A percentile compares a stretch with the other conserved stretches of the same genome.
phyloP scores from a whole-genome alignment of 2,329 filamentous ascomycete genomes.

The Orbilia ellipsospora region DNA sequence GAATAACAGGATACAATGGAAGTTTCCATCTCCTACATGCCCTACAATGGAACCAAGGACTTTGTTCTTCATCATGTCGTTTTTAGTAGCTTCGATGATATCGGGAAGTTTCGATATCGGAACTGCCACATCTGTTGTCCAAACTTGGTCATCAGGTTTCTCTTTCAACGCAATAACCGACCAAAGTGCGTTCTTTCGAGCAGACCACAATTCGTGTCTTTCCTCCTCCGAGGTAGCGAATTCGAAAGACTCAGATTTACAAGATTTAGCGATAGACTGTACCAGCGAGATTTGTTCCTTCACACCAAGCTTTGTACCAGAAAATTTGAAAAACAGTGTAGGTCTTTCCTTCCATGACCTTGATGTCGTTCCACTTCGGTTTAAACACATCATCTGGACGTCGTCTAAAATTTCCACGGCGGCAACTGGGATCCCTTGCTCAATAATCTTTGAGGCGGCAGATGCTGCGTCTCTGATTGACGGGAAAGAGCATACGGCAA shows the following conservation, averaged over 20 bases:
- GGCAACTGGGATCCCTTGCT: slow-evolving; percentile 82
- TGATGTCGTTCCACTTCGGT: slow-evolving; percentile 73
- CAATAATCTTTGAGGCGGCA: slow-evolving; percentile 83
- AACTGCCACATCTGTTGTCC: slow-evolving; percentile 85
- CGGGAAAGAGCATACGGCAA: slow-evolving; percentile 66
- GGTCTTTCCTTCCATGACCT: slow-evolving; percentile 77
- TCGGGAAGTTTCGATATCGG: slow-evolving; percentile 77
- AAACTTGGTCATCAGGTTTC: slow-evolving; percentile 72
- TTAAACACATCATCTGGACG: slow-evolving; percentile 81
- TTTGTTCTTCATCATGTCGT: slow-evolving; percentile 69
- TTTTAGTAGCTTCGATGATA: slow-evolving; percentile 79
- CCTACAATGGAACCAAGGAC: slow-evolving; percentile 74
- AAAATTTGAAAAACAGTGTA: slow-evolving; percentile 87
- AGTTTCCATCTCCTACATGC: slow-evolving; percentile 81
- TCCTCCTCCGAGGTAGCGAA: slow-evolving; percentile 75
- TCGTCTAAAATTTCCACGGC: slow-evolving; percentile 95
- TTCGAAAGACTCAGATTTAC: slow-evolving; percentile 73
- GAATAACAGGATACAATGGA: slow-evolving; percentile 75
- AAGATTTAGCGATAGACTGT: slow-evolving; percentile 70
- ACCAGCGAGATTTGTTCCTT: slow-evolving; percentile 82
- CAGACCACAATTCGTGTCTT: slow-evolving; percentile 77
- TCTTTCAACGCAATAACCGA: slow-evolving; percentile 74
- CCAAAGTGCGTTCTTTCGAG: slow-evolving; percentile 79
- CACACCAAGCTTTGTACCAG: slow-evolving; percentile 75
- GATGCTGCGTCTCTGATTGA: slow-evolving; percentile 76